Evolutionary conservation across 352 stramenopile species (phyloP).

Genomic region (Pythium volutum): DNA sequence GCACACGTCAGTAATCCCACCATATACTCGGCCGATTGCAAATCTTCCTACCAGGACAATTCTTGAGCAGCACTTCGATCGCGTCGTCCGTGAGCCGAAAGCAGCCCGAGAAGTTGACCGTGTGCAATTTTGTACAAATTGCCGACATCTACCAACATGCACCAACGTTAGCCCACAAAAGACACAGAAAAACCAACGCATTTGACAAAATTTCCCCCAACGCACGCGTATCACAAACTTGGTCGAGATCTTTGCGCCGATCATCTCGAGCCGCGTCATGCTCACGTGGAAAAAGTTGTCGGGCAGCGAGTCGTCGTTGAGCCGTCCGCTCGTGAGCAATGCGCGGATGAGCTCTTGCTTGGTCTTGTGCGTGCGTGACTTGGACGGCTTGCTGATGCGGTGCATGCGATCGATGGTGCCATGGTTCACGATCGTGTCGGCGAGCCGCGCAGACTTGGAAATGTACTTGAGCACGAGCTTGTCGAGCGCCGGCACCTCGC

Average conservation of each 20-base stretch:
- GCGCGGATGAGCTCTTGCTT: constrained; percentile 87
- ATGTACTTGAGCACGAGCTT: constrained; percentile 89
- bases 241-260: constrained; percentile 82
- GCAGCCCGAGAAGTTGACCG: constrained; percentile 84
- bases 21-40: background rate
- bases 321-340: constrained; percentile 61
- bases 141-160: constrained; percentile 50
- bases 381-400: constrained; percentile 66
- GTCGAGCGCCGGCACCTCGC: constrained; percentile 76
- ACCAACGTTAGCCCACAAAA: background rate
- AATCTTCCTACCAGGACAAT: constrained; percentile 64
- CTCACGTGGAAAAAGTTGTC: constrained; percentile 81
- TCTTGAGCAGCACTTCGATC: constrained; percentile 74
- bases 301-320: constrained; percentile 83
- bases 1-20: background rate
- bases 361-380: constrained; percentile 78
- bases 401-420: constrained; percentile 61
- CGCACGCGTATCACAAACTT: constrained; percentile 64
- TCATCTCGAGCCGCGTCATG: constrained; percentile 85
- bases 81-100: constrained; percentile 87
- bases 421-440: constrained; percentile 68
- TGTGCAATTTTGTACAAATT: constrained; percentile 82
- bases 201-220: background rate
- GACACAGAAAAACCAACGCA: background rate
- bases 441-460: constrained; percentile 72